These are phyloP conservation scores for Sordariomycetes sp. DNA, from an alignment of 2,329 filamentous ascomycete species.

Conservation along the genomic window DNA sequence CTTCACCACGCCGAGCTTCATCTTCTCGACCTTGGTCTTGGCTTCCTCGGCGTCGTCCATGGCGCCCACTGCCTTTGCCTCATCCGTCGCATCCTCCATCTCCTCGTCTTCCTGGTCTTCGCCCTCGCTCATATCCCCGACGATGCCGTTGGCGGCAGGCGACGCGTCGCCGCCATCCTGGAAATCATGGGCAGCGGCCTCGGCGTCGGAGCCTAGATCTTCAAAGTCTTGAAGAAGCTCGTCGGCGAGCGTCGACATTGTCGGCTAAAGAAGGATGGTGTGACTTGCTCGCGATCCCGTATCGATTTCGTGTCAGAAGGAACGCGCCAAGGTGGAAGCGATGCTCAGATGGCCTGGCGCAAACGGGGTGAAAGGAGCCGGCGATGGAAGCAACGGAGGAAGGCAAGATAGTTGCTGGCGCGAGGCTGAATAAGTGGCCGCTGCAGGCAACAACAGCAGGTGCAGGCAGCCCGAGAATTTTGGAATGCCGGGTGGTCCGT, in stretches of 20 bases:
- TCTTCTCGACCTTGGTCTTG: conserved; percentile 73
- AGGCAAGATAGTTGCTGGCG: neutral
- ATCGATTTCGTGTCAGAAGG: neutral
- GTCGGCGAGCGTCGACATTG: conserved; percentile 84
- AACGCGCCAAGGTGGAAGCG: neutral
- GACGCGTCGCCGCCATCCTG: conserved; percentile 28
- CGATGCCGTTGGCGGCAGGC: conserved; percentile 28
- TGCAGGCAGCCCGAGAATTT: neutral
- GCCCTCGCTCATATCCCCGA: conserved; percentile 50
- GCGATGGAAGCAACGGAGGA: neutral
- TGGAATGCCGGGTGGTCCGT: neutral
- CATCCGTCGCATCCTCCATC: conserved; percentile 34
- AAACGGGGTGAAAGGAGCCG: neutral
- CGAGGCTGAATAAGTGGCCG: neutral
- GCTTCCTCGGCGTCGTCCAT: conserved; percentile 56
- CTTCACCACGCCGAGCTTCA: conserved; percentile 61
- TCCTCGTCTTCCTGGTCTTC: conserved; percentile 51
- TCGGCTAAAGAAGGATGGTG: conserved; percentile 10
- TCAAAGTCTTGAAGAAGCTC: conserved; percentile 89
- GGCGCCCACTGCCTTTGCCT: conserved; percentile 30
- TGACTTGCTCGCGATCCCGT: neutral
- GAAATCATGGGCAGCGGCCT: conserved; percentile 40
- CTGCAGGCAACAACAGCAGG: neutral
- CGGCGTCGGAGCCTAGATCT: conserved; percentile 50
- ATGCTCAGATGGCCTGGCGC: neutral